Percentiles rank a stretch among this genome's conserved stretches.
Conservation (phyloP, 2,329 filamentous ascomycete genomes). For the Sordariomycetes sp. region DNA sequence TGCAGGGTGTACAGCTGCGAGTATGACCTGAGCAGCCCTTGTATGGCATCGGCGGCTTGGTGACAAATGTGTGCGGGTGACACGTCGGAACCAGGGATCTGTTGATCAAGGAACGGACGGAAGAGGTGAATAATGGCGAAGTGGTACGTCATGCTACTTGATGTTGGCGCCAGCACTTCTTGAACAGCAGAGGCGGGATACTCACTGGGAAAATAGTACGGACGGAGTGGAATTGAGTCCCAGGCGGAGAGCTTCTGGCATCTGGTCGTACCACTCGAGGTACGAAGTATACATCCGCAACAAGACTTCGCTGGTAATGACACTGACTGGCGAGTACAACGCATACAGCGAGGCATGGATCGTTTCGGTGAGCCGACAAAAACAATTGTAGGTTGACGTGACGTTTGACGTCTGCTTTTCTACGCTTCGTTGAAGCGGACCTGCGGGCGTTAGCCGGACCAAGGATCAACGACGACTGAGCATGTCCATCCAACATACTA, state of each 20-base stretch:
- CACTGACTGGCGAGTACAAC: conserved; percentile 60
- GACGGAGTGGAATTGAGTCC: conserved; percentile 64
- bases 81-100: conserved; percentile 54
- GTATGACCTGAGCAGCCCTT: conserved; percentile 45
- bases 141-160: conserved; percentile 64
- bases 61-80: conserved; percentile 57
- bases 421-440: conserved; percentile 42
- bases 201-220: conserved; percentile 66
- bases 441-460: no score
- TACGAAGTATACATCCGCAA: conserved; percentile 59
- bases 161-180: background rate
- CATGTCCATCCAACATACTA: no score
- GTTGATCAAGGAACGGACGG: conserved; percentile 58
- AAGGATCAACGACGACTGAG: no score
- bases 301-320: conserved; percentile 54
- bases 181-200: conserved; percentile 9
- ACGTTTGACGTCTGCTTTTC: conserved; percentile 59
- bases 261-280: conserved; percentile 59
- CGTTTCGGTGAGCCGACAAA: conserved; percentile 64
- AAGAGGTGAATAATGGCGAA: conserved; percentile 66
- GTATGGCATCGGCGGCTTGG: conserved; percentile 51
- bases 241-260: conserved; percentile 55
- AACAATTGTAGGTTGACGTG: conserved; percentile 57
- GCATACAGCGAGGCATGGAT: conserved; percentile 64
- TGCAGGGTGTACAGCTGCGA: conserved; percentile 49